Conservation (phyloP, 140 eudicot genomes). For the Oenanthe javanica region DNA sequence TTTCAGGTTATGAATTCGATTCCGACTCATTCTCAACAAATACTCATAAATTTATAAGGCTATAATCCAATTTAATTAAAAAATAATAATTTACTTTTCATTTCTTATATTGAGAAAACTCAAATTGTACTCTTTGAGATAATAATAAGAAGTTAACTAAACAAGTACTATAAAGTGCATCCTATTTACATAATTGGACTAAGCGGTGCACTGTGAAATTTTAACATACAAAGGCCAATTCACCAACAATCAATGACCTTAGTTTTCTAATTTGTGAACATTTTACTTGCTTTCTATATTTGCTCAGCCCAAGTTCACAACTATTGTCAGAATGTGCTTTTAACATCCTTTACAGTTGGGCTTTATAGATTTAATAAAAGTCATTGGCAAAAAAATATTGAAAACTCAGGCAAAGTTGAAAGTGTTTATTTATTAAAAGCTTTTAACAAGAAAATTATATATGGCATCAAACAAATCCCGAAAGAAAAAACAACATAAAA, state of each 20-base stretch:
- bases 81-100: no score
- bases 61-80: no score
- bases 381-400: not conserved
- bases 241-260: not conserved
- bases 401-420: not conserved
- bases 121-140: no score
- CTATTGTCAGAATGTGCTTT: not conserved
- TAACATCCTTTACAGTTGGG: not conserved
- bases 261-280: not conserved
- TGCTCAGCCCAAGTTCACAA: not conserved
- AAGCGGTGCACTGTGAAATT: no score
- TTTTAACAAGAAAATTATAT: not conserved
- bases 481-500: not conserved
- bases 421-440: not conserved
- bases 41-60: no score
- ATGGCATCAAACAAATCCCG: not conserved
- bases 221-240: not conserved
- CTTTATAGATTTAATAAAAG: not conserved
- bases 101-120: no score
- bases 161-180: no score
- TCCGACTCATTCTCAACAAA: no score
- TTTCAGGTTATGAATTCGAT: no score
- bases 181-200: no score
- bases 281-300: not conserved
- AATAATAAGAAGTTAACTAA: no score